Evolutionary conservation across 768 basidiomycete genomes (phyloP).

Genomic region (Kwoniella sp.): DNA sequence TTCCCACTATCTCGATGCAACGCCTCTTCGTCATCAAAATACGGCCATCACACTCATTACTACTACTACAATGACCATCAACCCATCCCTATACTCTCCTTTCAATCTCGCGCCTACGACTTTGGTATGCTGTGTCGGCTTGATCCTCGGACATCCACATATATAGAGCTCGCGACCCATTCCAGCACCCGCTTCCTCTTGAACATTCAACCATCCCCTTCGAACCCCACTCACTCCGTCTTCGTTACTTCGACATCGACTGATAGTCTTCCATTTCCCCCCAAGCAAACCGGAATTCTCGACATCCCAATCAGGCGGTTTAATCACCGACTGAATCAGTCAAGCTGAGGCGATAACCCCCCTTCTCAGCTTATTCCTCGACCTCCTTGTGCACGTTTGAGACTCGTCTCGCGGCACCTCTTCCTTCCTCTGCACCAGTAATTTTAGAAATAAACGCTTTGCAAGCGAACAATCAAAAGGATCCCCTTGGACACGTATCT

Average conservation of each 20-base stretch:
- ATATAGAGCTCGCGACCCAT: constrained; percentile 56
- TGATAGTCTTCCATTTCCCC: neutral
- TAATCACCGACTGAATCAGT: constrained; percentile 21
- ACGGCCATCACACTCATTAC: neutral
- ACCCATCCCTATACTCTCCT: too few relatives aligned
- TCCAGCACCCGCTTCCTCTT: constrained; percentile 45
- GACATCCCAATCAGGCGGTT: neutral
- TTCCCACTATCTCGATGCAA: neutral
- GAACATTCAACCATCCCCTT: neutral
- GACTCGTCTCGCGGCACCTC: constrained; percentile 55
- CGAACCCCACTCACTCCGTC: neutral
- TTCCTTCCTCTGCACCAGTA: constrained; percentile 16
- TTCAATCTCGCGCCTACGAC: neutral
- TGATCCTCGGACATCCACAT: neutral
- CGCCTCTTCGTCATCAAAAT: neutral
- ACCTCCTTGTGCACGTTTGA: constrained; percentile 56
- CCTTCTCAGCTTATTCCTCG: constrained; percentile 22
- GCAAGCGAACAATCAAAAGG: too few relatives aligned
- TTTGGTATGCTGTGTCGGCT: constrained; percentile 1
- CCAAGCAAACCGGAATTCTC: neutral
- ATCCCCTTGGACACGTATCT: neutral
- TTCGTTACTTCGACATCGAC: neutral
- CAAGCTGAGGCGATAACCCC: constrained; percentile 28
- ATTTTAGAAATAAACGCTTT: neutral
- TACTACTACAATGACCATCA: neutral